These are phyloP conservation scores for Oxytropis ochrocephala DNA, from an alignment of 306 rosid genomes.

Conservation along the genomic window DNA sequence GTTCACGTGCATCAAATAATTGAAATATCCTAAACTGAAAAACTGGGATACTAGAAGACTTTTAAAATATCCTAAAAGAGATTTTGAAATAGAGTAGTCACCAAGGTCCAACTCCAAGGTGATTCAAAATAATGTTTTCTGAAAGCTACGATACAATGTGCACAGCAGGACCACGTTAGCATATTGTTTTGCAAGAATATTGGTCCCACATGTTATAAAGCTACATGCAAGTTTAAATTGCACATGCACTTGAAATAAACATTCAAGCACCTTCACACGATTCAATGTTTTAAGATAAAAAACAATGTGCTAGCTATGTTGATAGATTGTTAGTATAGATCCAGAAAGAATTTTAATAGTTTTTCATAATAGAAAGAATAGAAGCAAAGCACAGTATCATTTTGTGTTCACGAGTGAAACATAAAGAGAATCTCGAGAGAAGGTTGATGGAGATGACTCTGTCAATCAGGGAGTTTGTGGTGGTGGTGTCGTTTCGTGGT, in stretches of 20 bases:
- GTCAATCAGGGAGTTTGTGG: no score
- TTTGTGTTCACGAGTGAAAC: no score
- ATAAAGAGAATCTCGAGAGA: no score
- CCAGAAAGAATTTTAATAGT: not conserved
- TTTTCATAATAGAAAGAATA: no score
- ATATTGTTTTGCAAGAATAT: not conserved
- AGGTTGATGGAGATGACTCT: no score
- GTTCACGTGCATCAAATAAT: not conserved
- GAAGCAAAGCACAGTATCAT: no score
- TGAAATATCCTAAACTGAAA: not conserved
- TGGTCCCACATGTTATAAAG: not conserved
- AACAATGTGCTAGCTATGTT: not conserved
- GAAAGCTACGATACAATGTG: not conserved
- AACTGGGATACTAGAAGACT: not conserved
- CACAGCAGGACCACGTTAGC: not conserved
- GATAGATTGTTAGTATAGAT: not conserved
- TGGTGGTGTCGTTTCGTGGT: no score
- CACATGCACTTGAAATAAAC: slow-evolving; percentile 9
- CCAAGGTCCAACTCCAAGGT: not conserved
- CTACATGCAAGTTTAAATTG: not conserved
- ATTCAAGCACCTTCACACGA: not conserved
- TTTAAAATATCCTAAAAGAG: no score
- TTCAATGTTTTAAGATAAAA: not conserved
- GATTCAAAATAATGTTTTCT: not conserved
- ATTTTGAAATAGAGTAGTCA: not conserved